Evolutionary conservation across 2,329 filamentous ascomycete species (phyloP).

Genomic region (Alternaria metachromatica): DNA sequence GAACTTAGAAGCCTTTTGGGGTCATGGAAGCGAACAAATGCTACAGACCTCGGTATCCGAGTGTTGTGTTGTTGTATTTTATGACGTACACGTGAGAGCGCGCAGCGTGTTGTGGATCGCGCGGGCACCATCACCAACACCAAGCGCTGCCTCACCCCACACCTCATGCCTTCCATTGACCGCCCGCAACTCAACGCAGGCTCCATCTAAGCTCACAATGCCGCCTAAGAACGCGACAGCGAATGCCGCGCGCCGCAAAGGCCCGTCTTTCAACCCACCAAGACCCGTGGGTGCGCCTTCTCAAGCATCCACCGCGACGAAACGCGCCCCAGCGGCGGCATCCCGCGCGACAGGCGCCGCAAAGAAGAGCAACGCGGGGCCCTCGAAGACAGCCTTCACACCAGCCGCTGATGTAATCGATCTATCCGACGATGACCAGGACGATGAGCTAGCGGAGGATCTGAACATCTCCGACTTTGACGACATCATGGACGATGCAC

Average conservation of each 20-base stretch:
- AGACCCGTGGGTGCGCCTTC: constrained; percentile 39
- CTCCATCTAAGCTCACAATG: constrained; percentile 18
- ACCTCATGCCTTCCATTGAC: neutral
- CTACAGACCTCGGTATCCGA: neutral
- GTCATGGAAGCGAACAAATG: neutral
- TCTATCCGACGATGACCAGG: constrained; percentile 40
- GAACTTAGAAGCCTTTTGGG: neutral
- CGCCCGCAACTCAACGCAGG: neutral
- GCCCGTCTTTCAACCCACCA: constrained; percentile 47
- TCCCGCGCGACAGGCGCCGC: constrained; percentile 6
- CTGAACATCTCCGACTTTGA: constrained; percentile 38
- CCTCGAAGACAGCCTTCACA: constrained; percentile 28
- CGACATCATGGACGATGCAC: constrained; percentile 38
- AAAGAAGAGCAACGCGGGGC: constrained; percentile 26
- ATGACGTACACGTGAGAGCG: constrained; percentile 17
- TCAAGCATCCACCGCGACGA: constrained; percentile 26
- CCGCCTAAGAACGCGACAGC: constrained; percentile 32
- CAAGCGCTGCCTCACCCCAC: neutral
- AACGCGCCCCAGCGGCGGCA: constrained; percentile 25
- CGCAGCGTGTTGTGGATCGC: neutral
- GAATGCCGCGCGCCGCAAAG: constrained; percentile 35
- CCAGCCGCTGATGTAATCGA: constrained; percentile 34
- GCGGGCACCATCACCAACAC: constrained; percentile 2
- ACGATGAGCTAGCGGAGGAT: constrained; percentile 24
- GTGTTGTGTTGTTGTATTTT: neutral